Percentiles rank a stretch among this genome's conserved stretches.
phyloP scores from a whole-genome alignment of 2,329 filamentous ascomycete species.

The Mariannaea elegans region DNA sequence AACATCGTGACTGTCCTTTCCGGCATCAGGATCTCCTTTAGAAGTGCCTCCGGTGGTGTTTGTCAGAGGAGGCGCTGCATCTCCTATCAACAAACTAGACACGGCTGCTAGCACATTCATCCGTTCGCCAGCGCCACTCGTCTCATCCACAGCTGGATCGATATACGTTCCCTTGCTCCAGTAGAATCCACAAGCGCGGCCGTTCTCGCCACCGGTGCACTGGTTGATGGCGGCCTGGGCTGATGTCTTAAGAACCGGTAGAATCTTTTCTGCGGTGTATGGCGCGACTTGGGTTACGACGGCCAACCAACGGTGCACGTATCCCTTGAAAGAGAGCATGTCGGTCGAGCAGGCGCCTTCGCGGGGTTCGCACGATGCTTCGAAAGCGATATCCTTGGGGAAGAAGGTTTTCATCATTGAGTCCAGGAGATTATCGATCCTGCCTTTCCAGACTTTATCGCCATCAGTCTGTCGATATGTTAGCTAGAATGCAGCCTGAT shows the following conservation, averaged over 20 bases:
- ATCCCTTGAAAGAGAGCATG: constrained; percentile 78
- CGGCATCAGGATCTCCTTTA: constrained; percentile 52
- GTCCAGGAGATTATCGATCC: constrained; percentile 64
- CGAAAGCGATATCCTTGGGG: constrained; percentile 67
- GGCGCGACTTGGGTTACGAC: constrained; percentile 70
- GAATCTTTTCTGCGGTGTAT: constrained; percentile 61
- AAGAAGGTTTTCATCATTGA: constrained; percentile 62
- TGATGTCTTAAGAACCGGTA: constrained; percentile 66
- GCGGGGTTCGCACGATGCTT: constrained; percentile 70
- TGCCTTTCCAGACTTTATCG: constrained; percentile 62
- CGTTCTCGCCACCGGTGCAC: constrained; percentile 67
- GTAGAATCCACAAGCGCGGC: constrained; percentile 70
- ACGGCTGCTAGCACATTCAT: constrained; percentile 67
- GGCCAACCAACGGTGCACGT: constrained; percentile 72
- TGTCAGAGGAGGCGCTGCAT: constrained; percentile 53
- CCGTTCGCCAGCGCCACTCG: constrained; percentile 65
- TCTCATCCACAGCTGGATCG: constrained; percentile 60
- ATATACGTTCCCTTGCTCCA: constrained; percentile 62
- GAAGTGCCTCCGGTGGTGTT: constrained; percentile 61
- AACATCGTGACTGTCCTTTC: constrained; percentile 45
- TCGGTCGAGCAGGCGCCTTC: constrained; percentile 72
- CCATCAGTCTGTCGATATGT: constrained; percentile 56
- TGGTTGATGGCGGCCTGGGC: constrained; percentile 67
- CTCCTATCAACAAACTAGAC: constrained; percentile 56
- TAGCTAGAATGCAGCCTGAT: background rate